A percentile compares a stretch with the other conserved stretches of the same genome.
phyloP scores from a whole-genome alignment of 176 grass and related monocot genomes.

The Phoenix roebelenii region DNA sequence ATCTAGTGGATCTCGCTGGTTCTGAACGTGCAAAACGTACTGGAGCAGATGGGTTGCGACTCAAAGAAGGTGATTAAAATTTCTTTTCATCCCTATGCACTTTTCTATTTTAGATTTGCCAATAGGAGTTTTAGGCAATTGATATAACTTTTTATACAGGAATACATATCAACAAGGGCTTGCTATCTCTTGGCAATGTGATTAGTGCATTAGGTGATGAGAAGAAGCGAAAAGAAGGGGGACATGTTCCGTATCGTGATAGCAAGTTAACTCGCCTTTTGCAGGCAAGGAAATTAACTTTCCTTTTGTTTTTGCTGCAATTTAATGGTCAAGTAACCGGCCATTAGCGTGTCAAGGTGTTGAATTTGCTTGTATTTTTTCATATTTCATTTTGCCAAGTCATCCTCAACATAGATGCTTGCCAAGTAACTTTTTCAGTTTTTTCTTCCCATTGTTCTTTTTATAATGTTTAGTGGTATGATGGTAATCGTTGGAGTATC shows the following conservation, averaged over 20 bases:
- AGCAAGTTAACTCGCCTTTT: slow-evolving; percentile 76
- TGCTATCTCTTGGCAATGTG: slow-evolving; percentile 78
- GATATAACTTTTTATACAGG: slow-evolving; percentile 28
- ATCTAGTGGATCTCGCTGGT: slow-evolving; percentile 82
- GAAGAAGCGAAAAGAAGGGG: slow-evolving; percentile 79
- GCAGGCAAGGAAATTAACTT: slow-evolving; percentile 27
- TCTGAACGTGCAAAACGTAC: slow-evolving; percentile 84
- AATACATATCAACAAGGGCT: slow-evolving; percentile 77
- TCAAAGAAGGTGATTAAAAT: slow-evolving; percentile 60
- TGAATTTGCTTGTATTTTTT: too few species aligned
- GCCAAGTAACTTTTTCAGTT: too few species aligned
- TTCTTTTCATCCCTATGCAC: not conserved
- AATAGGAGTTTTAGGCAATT: not conserved
- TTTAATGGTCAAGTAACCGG: too few species aligned
- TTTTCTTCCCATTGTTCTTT: too few species aligned
- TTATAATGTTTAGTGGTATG: too few species aligned
- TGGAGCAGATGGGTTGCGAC: slow-evolving; percentile 53
- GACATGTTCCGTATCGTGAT: slow-evolving; percentile 62
- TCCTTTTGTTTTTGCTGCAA: not conserved
- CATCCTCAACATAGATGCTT: too few species aligned
- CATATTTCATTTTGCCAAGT: too few species aligned
- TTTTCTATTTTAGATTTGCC: not conserved
- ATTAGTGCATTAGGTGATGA: slow-evolving; percentile 82
- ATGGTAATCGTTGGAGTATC: too few species aligned
- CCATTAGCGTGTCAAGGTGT: too few species aligned